Percentiles rank a stretch among this genome's conserved stretches.
These are phyloP conservation scores for Diaporthe sp. DNA, from an alignment of 2,329 filamentous ascomycete species.

Conservation along the genomic window DNA sequence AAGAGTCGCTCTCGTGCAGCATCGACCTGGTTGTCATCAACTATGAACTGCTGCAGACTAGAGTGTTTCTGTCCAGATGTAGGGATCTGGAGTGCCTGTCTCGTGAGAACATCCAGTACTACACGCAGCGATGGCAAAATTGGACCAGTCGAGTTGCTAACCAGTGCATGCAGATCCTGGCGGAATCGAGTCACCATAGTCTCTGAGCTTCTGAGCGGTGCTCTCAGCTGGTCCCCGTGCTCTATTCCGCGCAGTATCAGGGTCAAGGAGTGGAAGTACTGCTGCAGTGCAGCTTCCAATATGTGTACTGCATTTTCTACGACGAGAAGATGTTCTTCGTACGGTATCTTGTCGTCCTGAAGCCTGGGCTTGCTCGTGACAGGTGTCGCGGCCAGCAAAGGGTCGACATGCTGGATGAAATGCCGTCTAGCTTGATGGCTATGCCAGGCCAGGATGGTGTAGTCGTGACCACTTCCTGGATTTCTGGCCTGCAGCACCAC, in stretches of 20 bases:
- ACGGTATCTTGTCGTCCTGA: slow-evolving; percentile 43
- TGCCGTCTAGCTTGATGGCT: slow-evolving; percentile 69
- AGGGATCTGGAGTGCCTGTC: slow-evolving; percentile 56
- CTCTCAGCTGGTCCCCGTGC: slow-evolving; percentile 38
- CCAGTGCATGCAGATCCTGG: slow-evolving; percentile 71
- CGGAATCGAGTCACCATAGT: slow-evolving; percentile 59
- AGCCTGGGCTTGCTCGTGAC: slow-evolving; percentile 13
- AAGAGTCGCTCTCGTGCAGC: slow-evolving; percentile 62
- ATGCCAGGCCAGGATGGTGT: slow-evolving; percentile 70
- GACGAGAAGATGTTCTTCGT: slow-evolving; percentile 58
- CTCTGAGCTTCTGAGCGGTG: slow-evolving; percentile 50
- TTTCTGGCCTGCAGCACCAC: slow-evolving; percentile 63
- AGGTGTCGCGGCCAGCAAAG: slow-evolving; percentile 60
- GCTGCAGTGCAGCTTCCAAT: slow-evolving; percentile 67
- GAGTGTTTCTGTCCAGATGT: slow-evolving; percentile 5
- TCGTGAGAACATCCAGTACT: slow-evolving; percentile 65
- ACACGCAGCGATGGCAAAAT: slow-evolving; percentile 64
- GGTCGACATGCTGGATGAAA: slow-evolving; percentile 69
- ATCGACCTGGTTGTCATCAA: slow-evolving; percentile 39
- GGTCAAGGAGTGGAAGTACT: slow-evolving; percentile 66
- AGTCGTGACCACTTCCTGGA: slow-evolving; percentile 62
- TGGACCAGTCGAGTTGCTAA: slow-evolving; percentile 70
- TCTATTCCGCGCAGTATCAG: slow-evolving; percentile 61
- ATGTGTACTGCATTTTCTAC: slow-evolving; percentile 62
- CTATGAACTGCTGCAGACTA: neutral